These are phyloP conservation scores for Colletotrichum somersetense DNA, from an alignment of 2,329 filamentous ascomycete genomes.

Conservation along the genomic window DNA sequence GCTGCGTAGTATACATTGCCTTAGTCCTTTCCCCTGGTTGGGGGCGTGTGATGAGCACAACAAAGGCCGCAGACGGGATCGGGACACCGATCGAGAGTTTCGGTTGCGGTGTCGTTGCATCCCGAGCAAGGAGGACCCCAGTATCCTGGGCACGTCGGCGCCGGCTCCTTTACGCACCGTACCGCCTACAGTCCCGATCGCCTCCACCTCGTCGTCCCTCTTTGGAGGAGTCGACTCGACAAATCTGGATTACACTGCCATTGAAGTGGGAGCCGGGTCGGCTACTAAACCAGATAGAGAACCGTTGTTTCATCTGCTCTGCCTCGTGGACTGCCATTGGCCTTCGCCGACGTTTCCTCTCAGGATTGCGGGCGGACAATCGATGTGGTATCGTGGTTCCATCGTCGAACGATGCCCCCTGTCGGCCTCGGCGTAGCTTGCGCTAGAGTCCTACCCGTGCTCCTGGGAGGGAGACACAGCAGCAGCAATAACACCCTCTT, in stretches of 20 bases:
- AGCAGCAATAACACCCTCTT: slow-evolving; percentile 6
- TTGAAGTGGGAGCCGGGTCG: slow-evolving; percentile 4
- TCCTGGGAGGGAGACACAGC: slow-evolving; percentile 3
- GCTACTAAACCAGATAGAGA: slow-evolving; percentile 12
- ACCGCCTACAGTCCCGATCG: background rate
- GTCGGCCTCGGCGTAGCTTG: slow-evolving; percentile 11
- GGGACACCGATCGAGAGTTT: slow-evolving; percentile 28
- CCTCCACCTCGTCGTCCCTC: slow-evolving; percentile 1
- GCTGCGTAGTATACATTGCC: background rate
- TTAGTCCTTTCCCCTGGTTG: background rate
- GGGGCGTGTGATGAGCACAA: background rate
- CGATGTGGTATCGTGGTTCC: slow-evolving; percentile 13
- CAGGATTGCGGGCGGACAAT: slow-evolving; percentile 10
- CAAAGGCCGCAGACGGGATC: background rate
- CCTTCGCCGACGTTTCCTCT: slow-evolving; percentile 9
- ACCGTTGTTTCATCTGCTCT: slow-evolving; percentile 29
- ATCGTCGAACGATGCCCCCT: slow-evolving; percentile 21
- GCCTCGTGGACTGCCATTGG: slow-evolving; percentile 18
- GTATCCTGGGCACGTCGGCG: background rate
- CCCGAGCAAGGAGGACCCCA: slow-evolving; percentile 28
- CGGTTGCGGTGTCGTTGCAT: background rate
- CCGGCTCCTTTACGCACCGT: background rate
- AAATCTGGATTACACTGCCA: background rate
- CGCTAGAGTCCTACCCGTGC: slow-evolving; percentile 11
- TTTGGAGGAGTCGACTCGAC: background rate